A percentile compares a stretch with the other conserved stretches of the same genome.
phyloP scores from a whole-genome alignment of 306 rosid species.

The Fragaria iinumae region DNA sequence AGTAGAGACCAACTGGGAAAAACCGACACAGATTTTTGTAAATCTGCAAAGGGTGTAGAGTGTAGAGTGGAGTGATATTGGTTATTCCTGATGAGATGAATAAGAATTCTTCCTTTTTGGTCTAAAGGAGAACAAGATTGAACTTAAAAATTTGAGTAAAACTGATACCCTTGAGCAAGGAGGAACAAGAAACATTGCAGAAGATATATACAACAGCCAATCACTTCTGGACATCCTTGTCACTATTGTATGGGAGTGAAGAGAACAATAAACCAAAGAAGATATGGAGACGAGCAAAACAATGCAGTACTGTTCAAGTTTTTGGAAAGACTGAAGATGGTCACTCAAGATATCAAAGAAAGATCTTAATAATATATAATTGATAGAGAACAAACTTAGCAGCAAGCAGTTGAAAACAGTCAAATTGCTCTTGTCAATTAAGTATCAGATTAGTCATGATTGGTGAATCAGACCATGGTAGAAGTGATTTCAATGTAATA shows the following conservation, averaged over 20 bases:
- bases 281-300: no score
- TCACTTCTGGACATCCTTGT: neutral
- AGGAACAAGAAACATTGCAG: neutral
- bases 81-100: neutral
- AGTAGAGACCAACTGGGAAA: neutral
- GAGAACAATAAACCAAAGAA: neutral
- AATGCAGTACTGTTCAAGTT: neutral
- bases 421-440: no score
- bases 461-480: no score
- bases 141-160: neutral
- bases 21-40: neutral
- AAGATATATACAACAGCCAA: neutral
- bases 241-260: neutral
- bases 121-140: neutral
- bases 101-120: neutral
- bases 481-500: no score
- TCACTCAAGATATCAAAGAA: neutral
- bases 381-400: neutral
- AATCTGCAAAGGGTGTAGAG: neutral
- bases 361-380: neutral
- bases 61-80: neutral
- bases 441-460: no score
- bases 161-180: neutral
- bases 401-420: neutral
- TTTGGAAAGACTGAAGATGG: neutral